A percentile compares a stretch with the other conserved stretches of the same genome.
These are phyloP conservation scores for Corylus americana DNA, from an alignment of 306 rosid genomes.

Conservation along the genomic window DNA sequence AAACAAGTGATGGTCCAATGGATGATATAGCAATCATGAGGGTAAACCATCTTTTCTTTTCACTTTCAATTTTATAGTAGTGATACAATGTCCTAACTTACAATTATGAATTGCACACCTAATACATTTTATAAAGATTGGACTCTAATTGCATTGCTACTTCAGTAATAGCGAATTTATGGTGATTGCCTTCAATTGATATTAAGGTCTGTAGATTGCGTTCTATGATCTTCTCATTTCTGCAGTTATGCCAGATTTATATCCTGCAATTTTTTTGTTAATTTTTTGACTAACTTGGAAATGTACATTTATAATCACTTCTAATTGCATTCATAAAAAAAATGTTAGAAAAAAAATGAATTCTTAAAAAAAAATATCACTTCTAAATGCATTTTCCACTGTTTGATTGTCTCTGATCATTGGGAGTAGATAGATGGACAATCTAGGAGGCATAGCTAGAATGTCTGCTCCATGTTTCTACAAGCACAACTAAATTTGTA, in stretches of 20 bases:
- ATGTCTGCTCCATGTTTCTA: conserved; percentile 4
- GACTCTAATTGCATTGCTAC: background rate
- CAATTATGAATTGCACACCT: conserved; percentile 2
- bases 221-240: background rate
- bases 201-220: background rate
- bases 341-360: too few relatives aligned
- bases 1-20: conserved; percentile 80
- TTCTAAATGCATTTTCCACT: background rate
- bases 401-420: background rate
- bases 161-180: background rate
- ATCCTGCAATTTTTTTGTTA: background rate
- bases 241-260: background rate
- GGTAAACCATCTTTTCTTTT: conserved; percentile 45
- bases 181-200: background rate
- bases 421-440: background rate
- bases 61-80: conserved; percentile 10
- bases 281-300: background rate
- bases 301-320: background rate
- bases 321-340: background rate
- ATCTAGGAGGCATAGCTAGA: background rate
- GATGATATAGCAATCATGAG: conserved; percentile 94
- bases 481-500: background rate
- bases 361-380: too few relatives aligned
- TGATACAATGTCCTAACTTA: background rate
- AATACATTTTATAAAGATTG: background rate